These are phyloP conservation scores for Ephemerocybe angulata DNA, from an alignment of 768 basidiomycete species.

Conservation along the genomic window DNA sequence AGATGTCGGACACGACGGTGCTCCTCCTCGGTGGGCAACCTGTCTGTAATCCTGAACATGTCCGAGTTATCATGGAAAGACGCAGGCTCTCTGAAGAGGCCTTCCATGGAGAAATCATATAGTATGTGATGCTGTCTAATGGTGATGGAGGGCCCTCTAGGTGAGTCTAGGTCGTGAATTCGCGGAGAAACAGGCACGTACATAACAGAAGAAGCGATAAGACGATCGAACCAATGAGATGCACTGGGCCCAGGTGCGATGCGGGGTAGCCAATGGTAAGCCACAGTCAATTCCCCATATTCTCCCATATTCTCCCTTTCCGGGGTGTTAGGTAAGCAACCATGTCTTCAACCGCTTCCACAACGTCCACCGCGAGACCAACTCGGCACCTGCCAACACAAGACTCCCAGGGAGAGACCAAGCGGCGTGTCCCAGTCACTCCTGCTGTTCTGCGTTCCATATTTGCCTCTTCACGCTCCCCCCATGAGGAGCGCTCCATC, in stretches of 20 bases:
- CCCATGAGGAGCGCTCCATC: slow-evolving; percentile 77
- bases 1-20: slow-evolving; percentile 59
- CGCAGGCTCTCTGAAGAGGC: slow-evolving; percentile 26
- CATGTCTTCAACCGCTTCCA: slow-evolving; percentile 53
- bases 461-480: slow-evolving; percentile 80
- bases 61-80: slow-evolving; percentile 47
- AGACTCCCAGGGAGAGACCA: slow-evolving; percentile 31
- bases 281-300: too few species aligned
- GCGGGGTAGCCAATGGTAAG: background rate
- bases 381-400: slow-evolving; percentile 35
- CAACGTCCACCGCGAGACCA: slow-evolving; percentile 38
- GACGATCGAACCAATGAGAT: slow-evolving; percentile 9
- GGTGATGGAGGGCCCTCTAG: slow-evolving; percentile 16
- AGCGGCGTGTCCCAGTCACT: slow-evolving; percentile 75
- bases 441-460: slow-evolving; percentile 79
- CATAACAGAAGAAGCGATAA: slow-evolving; percentile 8
- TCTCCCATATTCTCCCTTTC: background rate
- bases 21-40: slow-evolving; percentile 58
- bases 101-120: slow-evolving; percentile 3
- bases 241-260: background rate
- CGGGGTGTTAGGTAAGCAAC: background rate
- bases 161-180: slow-evolving; percentile 25
- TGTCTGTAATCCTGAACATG: slow-evolving; percentile 57
- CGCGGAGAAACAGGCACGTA: slow-evolving; percentile 13
- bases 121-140: background rate